Evolutionary conservation across 108 stramenopile genomes (phyloP).

Genomic region (Fragilariopsis cylindrus): DNA sequence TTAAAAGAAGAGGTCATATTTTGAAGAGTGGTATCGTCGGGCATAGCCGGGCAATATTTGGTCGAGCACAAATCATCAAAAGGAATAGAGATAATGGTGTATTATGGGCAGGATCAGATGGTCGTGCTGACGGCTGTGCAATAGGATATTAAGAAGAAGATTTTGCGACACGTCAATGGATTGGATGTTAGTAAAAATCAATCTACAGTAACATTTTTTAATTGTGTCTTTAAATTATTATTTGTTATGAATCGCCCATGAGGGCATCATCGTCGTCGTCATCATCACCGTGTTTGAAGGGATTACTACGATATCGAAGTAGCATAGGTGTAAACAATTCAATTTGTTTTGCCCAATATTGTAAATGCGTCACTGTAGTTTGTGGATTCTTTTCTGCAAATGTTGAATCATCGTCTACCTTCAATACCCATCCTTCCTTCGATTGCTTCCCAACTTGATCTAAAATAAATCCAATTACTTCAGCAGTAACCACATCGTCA

Average conservation of each 20-base stretch:
- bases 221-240: too few relatives aligned
- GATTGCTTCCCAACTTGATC: slow-evolving; percentile 55
- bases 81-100: slow-evolving; percentile 64
- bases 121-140: slow-evolving; percentile 94
- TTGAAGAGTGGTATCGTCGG: slow-evolving; percentile 55
- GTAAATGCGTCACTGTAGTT: slow-evolving; percentile 44
- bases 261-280: too few relatives aligned
- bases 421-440: slow-evolving; percentile 58
- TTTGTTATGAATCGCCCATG: too few relatives aligned
- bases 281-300: too few relatives aligned
- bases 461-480: slow-evolving; percentile 56
- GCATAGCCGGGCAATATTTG: slow-evolving; percentile 79
- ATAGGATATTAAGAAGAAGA: slow-evolving; percentile 71
- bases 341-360: slow-evolving; percentile 76
- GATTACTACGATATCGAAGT: not conserved
- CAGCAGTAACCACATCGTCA: slow-evolving; percentile 40
- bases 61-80: slow-evolving; percentile 91
- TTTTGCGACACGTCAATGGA: too few relatives aligned
- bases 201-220: too few relatives aligned
- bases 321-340: slow-evolving; percentile 19
- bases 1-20: slow-evolving; percentile 72
- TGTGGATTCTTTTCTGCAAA: slow-evolving; percentile 55
- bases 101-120: slow-evolving; percentile 93
- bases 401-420: slow-evolving; percentile 67
- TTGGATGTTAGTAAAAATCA: too few relatives aligned